Percentiles rank a stretch among this genome's conserved stretches.
Conservation (phyloP, 1,284 basidiomycete genomes). For the Melampsora larici-populina region DNA sequence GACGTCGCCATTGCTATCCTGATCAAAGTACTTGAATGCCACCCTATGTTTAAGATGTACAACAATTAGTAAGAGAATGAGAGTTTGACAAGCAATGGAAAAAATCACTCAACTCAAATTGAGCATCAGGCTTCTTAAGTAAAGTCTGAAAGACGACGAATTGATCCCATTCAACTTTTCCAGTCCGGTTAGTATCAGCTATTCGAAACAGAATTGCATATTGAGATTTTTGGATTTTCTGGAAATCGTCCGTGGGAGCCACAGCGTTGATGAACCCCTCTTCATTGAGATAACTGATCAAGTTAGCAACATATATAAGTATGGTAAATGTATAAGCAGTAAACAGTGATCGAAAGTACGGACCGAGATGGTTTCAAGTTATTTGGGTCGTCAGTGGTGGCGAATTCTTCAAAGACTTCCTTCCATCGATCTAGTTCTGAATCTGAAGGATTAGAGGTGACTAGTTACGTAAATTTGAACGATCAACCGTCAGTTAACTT, state of each 20-base stretch:
- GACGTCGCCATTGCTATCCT: slow-evolving; percentile 80
- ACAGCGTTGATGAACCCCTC: slow-evolving; percentile 41
- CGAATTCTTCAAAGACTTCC: slow-evolving; percentile 30
- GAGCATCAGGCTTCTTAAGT: slow-evolving; percentile 77
- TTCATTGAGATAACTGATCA: slow-evolving; percentile 27
- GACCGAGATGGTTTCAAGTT: neutral
- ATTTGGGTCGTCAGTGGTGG: slow-evolving; percentile 1
- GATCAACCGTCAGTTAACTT: no score
- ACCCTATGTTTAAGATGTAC: slow-evolving; percentile 57
- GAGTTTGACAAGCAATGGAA: slow-evolving; percentile 49
- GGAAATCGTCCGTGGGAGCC: slow-evolving; percentile 25
- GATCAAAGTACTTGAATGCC: slow-evolving; percentile 92
- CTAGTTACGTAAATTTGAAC: no score
- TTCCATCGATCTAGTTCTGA: slow-evolving; percentile 30
- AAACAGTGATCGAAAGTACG: neutral
- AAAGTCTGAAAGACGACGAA: slow-evolving; percentile 88
- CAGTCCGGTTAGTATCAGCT: slow-evolving; percentile 73
- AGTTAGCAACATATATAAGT: neutral
- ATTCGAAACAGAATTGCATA: slow-evolving; percentile 68
- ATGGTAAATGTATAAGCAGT: neutral
- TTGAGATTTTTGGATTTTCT: slow-evolving; percentile 43
- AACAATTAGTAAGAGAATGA: neutral
- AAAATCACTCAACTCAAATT: slow-evolving; percentile 61
- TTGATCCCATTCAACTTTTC: slow-evolving; percentile 85
- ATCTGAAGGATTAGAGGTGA: neutral